These are phyloP conservation scores for Populus hybrid DNA, from an alignment of 441 rosid species.

Conservation along the genomic window DNA sequence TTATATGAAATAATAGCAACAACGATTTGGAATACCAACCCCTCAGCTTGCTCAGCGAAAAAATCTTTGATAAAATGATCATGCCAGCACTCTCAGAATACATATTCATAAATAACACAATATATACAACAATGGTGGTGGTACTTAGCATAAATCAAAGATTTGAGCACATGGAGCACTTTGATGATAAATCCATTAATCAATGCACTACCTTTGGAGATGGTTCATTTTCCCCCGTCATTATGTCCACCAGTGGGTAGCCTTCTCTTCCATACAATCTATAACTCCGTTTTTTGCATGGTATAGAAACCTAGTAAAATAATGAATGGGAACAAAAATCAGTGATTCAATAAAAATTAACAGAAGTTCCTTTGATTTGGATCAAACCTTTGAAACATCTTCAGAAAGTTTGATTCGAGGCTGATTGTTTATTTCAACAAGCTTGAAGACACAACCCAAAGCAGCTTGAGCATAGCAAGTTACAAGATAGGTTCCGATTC, in stretches of 20 bases:
- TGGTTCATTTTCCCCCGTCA: slow-evolving; percentile 92
- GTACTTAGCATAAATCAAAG: neutral
- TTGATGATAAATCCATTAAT: neutral
- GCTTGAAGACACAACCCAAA: too few species aligned
- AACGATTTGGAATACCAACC: neutral
- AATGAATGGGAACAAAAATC: slow-evolving; percentile 12
- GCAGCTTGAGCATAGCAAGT: too few species aligned
- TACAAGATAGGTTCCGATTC: too few species aligned
- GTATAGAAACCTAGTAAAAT: slow-evolving; percentile 73
- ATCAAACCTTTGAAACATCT: slow-evolving; percentile 81
- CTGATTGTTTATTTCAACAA: too few species aligned
- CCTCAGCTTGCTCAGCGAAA: neutral
- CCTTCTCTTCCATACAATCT: slow-evolving; percentile 83
- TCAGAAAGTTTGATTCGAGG: too few species aligned
- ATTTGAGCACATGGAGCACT: neutral
- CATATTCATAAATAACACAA: neutral
- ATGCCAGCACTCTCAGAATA: neutral
- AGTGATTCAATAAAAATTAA: neutral
- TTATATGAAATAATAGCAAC: too few species aligned
- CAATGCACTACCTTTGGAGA: slow-evolving; percentile 62
- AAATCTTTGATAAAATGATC: neutral
- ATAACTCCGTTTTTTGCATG: slow-evolving; percentile 80
- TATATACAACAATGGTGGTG: neutral
- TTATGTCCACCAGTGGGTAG: slow-evolving; percentile 88
- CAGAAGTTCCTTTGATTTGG: slow-evolving; percentile 2